Percentiles rank a stretch among this genome's conserved stretches.
phyloP scores from a whole-genome alignment of 805 yeast genomes.

The Kockiozyma suomiensis region DNA sequence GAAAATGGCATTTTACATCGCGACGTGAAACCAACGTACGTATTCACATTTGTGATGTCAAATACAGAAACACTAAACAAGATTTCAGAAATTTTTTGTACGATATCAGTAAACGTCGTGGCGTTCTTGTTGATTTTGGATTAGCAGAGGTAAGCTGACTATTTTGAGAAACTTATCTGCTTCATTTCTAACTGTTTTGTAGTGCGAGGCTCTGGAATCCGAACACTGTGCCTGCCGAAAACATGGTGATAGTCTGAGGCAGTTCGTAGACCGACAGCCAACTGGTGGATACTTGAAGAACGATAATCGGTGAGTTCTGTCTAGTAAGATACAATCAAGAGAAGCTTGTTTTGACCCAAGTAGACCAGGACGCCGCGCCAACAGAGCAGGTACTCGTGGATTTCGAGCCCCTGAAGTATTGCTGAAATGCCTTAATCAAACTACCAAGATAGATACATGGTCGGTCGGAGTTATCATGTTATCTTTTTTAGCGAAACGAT shows the following conservation, averaged over 20 bases:
- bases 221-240: slow-evolving; percentile 33
- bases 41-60: background rate
- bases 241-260: slow-evolving; percentile 36
- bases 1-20: slow-evolving; percentile 80
- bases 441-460: slow-evolving; percentile 85
- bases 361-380: slow-evolving; percentile 81
- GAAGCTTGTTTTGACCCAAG: background rate
- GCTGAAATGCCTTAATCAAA: slow-evolving; percentile 81
- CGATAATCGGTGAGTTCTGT: slow-evolving; percentile 58
- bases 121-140: slow-evolving; percentile 91
- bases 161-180: background rate
- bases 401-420: slow-evolving; percentile 93
- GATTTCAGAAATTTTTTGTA: slow-evolving; percentile 64
- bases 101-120: slow-evolving; percentile 65
- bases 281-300: slow-evolving; percentile 79
- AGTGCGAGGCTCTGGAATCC: slow-evolving; percentile 27
- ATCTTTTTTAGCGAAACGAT: slow-evolving; percentile 74
- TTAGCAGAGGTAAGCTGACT: slow-evolving; percentile 61
- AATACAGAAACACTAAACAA: slow-evolving; percentile 41
- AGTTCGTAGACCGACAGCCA: slow-evolving; percentile 38
- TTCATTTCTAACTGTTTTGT: background rate
- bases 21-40: slow-evolving; percentile 80
- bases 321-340: background rate
- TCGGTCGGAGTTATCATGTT: slow-evolving; percentile 87
- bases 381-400: slow-evolving; percentile 95